phyloP scores from a whole-genome alignment of 2,329 filamentous ascomycete species.

The Neodidymelliopsis sp. region DNA sequence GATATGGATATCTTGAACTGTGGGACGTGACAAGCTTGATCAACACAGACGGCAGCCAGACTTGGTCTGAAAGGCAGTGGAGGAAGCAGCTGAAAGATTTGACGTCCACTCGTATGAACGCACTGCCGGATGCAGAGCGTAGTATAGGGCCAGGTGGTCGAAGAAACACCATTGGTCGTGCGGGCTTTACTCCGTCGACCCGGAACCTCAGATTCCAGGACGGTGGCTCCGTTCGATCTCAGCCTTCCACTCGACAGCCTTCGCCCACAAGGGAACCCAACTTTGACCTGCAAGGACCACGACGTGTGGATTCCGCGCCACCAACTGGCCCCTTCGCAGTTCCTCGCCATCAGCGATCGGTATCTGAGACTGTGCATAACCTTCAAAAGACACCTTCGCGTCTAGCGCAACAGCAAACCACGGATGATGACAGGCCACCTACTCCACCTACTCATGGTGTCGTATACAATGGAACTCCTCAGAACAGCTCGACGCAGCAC shows the following conservation, averaged over 20 bases:
- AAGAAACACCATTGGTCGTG: conserved; percentile 55
- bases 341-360: conserved; percentile 56
- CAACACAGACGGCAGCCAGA: conserved; percentile 74
- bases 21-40: conserved; percentile 85
- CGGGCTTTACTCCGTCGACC: conserved; percentile 47
- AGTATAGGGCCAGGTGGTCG: conserved; percentile 47
- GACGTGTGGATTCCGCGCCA: conserved; percentile 55
- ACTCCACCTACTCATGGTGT: conserved; percentile 52
- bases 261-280: conserved; percentile 50
- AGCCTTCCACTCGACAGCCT: conserved; percentile 53
- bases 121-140: conserved; percentile 45
- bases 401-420: conserved; percentile 46
- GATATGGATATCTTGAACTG: conserved; percentile 90
- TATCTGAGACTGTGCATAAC: conserved; percentile 55
- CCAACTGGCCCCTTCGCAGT: conserved; percentile 32
- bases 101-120: conserved; percentile 78
- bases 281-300: conserved; percentile 38
- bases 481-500: conserved; percentile 31
- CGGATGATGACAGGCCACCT: conserved; percentile 44
- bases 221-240: conserved; percentile 50
- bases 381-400: conserved; percentile 52
- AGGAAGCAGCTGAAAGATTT: conserved; percentile 86
- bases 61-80: conserved; percentile 90
- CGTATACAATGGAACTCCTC: conserved; percentile 19
- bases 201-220: conserved; percentile 55